Base-by-base conservation (phyloP, 768 basidiomycete genomes). In the Strobilomyces confusus region DNA sequence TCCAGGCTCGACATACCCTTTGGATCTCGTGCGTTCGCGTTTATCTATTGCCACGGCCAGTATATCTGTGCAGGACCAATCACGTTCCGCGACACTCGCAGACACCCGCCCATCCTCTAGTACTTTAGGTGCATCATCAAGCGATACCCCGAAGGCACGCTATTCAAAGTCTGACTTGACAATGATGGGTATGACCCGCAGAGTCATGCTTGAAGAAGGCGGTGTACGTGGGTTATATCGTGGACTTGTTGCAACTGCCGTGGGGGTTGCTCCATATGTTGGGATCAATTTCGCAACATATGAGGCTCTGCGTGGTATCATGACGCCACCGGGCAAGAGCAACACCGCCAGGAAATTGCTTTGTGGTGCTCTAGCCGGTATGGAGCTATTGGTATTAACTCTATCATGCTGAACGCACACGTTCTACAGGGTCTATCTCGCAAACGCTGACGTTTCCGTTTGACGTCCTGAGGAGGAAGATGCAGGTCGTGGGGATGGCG, bases 371-470 rank as follows among this genome's bases (percentile, higher is more conserved):
- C 71, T 95, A 56, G 92, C 92, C 15, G 92, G 91, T 82, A 71
- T 57, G 76, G 36, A 37, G 19, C 29, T 9, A 26, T 48, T 50
- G 12, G 43, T 48, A 48, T 26, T 36, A 20, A 30, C 23, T 58
- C 48, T 49, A 12, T 17, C 17, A 17, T 37, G 23, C 49, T 57
- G n/a, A 60, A 46, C 6, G 55, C 40, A 11, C 23, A 47, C 49
- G 23, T 23, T 22, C 50, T 23, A 26, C 71, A 81, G 92, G 92
- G n/a, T 84, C 87, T 23, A 87, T 95, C 58, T 94, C 93, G 13
- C 92, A 98, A 69, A 92, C 93, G 46, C 71, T 98, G 61, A 98
- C 95, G 5, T 98, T 95, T 68, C 95, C 95, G 9, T 91, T 97
- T 63, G 95, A 99, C 68, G 91, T 98, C 6, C 71, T 98, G 54